A percentile compares a stretch with the other conserved stretches of the same genome.
Conservation (phyloP, 2,329 filamentous ascomycete genomes). For the Cytospora piceae region DNA sequence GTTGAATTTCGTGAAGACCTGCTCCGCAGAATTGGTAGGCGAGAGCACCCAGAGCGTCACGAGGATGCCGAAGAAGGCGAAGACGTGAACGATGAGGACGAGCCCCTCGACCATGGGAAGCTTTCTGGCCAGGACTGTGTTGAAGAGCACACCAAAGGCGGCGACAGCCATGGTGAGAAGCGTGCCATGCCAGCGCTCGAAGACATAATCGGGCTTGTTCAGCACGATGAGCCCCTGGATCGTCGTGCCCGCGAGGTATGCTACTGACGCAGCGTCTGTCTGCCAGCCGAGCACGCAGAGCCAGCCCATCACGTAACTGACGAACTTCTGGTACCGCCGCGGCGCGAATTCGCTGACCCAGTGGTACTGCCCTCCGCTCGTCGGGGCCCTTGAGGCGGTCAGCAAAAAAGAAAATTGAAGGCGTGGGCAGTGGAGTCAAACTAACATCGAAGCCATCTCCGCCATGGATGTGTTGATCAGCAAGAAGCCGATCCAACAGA, state of each 20-base stretch:
- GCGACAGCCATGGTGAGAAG: slow-evolving; percentile 48
- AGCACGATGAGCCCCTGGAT: slow-evolving; percentile 49
- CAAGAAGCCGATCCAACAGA: slow-evolving; percentile 45
- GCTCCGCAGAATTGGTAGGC: slow-evolving; percentile 34
- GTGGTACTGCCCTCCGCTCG: slow-evolving; percentile 59
- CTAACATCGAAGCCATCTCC: slow-evolving; percentile 22
- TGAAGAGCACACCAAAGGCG: slow-evolving; percentile 46
- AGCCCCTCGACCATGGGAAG: slow-evolving; percentile 49
- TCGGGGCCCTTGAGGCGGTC: slow-evolving; percentile 48
- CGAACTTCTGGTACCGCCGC: slow-evolving; percentile 50
- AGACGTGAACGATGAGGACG: slow-evolving; percentile 48
- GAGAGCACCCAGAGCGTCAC: slow-evolving; percentile 44
- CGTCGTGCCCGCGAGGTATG: slow-evolving; percentile 49
- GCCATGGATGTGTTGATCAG: slow-evolving; percentile 46
- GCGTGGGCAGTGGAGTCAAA: background rate
- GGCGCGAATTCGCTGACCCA: slow-evolving; percentile 61
- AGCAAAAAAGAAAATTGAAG: background rate
- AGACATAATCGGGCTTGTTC: slow-evolving; percentile 41
- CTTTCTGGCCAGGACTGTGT: slow-evolving; percentile 45
- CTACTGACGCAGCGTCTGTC: slow-evolving; percentile 43
- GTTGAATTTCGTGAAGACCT: slow-evolving; percentile 39
- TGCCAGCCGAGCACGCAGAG: slow-evolving; percentile 52
- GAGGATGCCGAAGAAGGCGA: slow-evolving; percentile 49
- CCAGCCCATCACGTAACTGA: slow-evolving; percentile 58
- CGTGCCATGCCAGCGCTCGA: slow-evolving; percentile 47